Base-by-base conservation (phyloP, 176 grass and related monocot species). In the Paspalum notatum region DNA sequence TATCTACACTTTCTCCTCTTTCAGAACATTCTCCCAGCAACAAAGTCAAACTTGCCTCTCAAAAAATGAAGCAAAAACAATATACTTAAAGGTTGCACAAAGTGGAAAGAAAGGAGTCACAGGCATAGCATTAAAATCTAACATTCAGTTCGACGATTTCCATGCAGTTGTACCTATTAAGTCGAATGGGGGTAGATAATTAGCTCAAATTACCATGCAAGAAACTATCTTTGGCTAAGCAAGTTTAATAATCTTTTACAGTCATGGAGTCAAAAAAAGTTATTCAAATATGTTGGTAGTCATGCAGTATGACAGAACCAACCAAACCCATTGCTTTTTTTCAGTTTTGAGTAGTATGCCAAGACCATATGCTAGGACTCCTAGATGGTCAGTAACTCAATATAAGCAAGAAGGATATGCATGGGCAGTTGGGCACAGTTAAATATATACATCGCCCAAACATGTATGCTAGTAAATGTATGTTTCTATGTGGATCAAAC, bases 121-220 rank as follows among this genome's bases (percentile, higher is more conserved):
- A 26, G 12, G 42, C 9, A 39, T 20, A 57, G 12, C 38, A 39
- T 57, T 18, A 55, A 37, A 61, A 71, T 81, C 12, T 60, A 61
- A 9, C 66, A 74, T 84, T 69, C 20, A 27, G 25, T 58, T 54
- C n/a, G 12, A 68, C 47, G 24, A 68, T 38, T 45, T 58, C 21
- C 52, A 56, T 12, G 46, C 4, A 77, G 47, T 17, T 9, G 18
- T 22, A 71, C 25, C 1, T 17, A 49, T 32, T 82, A 72, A 51
- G 20, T 51, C 17, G 9, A 62, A 49, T 16, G 32, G 7, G 8
- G 62, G 13, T 9, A 40, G 8, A 41, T 50, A 40, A 40, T 68
- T 61, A 41, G 55, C 26, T 24, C 32, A 12, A 22, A 81, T 50
- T 51, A 72, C 3, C 18, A 11, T 24, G 20, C 9, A 62, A 60